Base-by-base conservation (phyloP, 1,139 yeast genomes). In the Suhomyces atakaporum region DNA sequence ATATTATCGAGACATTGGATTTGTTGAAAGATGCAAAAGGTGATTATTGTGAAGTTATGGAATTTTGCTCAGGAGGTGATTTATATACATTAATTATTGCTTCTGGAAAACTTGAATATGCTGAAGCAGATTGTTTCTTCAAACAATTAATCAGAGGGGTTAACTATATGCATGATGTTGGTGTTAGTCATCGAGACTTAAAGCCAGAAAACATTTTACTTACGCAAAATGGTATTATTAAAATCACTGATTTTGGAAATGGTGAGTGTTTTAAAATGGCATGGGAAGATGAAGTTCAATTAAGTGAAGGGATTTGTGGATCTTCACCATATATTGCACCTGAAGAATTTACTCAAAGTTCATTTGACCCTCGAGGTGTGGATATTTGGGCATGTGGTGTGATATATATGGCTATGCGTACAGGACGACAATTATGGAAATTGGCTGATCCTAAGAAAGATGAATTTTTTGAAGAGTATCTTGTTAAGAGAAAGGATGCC, bases 371-470 rank as follows among this genome's bases (percentile, higher is more conserved):
- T 2, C 68, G 97, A 31, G 79, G 92, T 12, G 94, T 89, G 8
- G 97, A 92, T 60, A 80, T 92, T 31, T 92, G 98, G 98, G 85
- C 97, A 0, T 84, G 95, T 60, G 98, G 97, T 34, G 94, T 92
- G 14, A 87, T 92, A 30, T 92, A 90, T 61, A 89, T 92, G 97
- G 97, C 96, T 7, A 90, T 92, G 97, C 75, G 97, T 54, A 87
- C 96, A 0, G 98, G 97, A 1, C 74, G 96, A 39, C 96, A 90
- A 53, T 64, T 92, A 40, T 92, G 98, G 98, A 82, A 84, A 50
- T 68, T 81, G 40, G 97, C 97, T 3, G 79, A 78, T 44, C 63
- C 74, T 2, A 75, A 70, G 31, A 87, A 81, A 36, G 97, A 92
- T 58, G 94, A 83, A 49, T 87, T 85, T 56, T 90, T 81, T 59